Evolutionary conservation across 352 stramenopile species (phyloP), one percentile per base, ranked within the genome.

Genomic region (Phytophthora fragariae): DNA sequence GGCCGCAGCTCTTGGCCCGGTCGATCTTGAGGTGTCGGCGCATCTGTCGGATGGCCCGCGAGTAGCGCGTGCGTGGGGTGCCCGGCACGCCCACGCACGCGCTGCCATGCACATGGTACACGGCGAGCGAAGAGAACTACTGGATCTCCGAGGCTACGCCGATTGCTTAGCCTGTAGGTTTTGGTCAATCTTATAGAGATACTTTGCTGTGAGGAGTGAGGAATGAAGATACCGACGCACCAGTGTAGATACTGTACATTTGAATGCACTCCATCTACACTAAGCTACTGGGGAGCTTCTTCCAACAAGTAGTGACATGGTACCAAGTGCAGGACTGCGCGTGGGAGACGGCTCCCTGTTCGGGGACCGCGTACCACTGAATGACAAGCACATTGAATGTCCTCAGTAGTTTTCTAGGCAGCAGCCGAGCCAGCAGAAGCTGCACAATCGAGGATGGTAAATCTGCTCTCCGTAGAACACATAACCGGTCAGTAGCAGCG

Each of bases 1-100:
- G 50, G 39, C 65, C 65, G 27, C 52, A 67, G 44, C 44, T 50
- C 39, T 65, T 57, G 5, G 54, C 64, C 15, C 63, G 29, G 35
- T 84, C 70, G 62, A 81, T 80, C 64, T 80, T 70, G 15, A 84
- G 60, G 61, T 84, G 77, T 37, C 70, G 63, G 21, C 61, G 66
- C 73, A 83, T 84, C 65, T 84, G 77, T 12, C 67, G 70, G 53
- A 84, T 77, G 27, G 64, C 70, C 2, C 77, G 65, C 57, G 59
- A 68, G n/a, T n/a, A n/a, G n/a, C n/a, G n/a, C n/a, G n/a, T n/a
- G n/a, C n/a, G n/a, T n/a, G n/a, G n/a, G n/a, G n/a, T n/a, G n/a
- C n/a, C n/a, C 7, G 65, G 70, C 4, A 68, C 52, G 6, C 52
- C 78, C 21, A 73, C 65, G 7, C 56, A 70, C 15, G 53, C 70